These are phyloP conservation scores for Kluyveromyces sp. DNA, from an alignment of 1,139 yeast genomes.

Conservation along the genomic window DNA sequence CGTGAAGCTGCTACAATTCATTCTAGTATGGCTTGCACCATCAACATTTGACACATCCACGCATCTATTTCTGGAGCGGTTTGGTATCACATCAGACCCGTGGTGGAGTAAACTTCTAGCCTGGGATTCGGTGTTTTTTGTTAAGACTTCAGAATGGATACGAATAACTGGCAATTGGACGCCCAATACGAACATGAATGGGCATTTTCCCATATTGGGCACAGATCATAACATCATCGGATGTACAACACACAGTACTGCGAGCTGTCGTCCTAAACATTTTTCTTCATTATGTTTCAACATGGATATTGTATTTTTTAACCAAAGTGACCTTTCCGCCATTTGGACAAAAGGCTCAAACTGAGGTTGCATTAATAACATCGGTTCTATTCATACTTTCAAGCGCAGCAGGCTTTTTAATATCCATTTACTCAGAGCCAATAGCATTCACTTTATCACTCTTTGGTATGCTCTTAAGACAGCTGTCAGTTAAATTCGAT, in stretches of 20 bases:
- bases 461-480: constrained; percentile 49
- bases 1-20: constrained; percentile 34
- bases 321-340: constrained; percentile 36
- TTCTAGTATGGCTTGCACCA: constrained; percentile 36
- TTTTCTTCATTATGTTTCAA: constrained; percentile 43
- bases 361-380: constrained; percentile 20
- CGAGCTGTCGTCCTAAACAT: constrained; percentile 45
- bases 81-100: constrained; percentile 5
- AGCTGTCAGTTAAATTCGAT: constrained; percentile 23
- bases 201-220: constrained; percentile 87
- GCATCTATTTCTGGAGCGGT: constrained; percentile 24
- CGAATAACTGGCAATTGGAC: constrained; percentile 26
- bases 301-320: constrained; percentile 43
- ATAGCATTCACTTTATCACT: constrained; percentile 59
- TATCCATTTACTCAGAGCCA: constrained; percentile 74
- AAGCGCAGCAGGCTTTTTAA: constrained; percentile 77
- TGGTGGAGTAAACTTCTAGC: constrained; percentile 47
- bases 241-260: neutral
- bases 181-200: constrained; percentile 71
- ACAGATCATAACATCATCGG: constrained; percentile 35
- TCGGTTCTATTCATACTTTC: constrained; percentile 50
- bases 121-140: constrained; percentile 85
- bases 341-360: constrained; percentile 1
- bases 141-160: constrained; percentile 29
- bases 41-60: constrained; percentile 46